Conservation (phyloP, 768 basidiomycete species). For the Suillus cothurnatus region DNA sequence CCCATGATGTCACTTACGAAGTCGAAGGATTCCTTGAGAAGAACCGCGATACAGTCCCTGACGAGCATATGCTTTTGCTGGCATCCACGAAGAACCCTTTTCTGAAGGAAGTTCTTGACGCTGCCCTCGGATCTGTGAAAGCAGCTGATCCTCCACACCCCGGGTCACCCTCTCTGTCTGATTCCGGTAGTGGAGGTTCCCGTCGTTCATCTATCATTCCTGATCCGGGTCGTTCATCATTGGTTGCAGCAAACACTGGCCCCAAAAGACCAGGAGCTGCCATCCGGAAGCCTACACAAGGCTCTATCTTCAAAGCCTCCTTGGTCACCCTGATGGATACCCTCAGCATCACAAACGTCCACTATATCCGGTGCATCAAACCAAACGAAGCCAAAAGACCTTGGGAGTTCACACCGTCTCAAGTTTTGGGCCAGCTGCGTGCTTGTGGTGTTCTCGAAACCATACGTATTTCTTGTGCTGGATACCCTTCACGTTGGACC, state of each 20-base stretch:
- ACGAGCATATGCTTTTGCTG: constrained; percentile 92
- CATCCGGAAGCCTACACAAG: constrained; percentile 93
- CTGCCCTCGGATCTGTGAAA: constrained; percentile 77
- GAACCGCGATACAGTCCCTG: constrained; percentile 97
- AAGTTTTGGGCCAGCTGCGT: constrained; percentile 91
- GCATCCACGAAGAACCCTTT: constrained; percentile 88
- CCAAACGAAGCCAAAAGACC: constrained; percentile 96
- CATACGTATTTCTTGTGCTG: constrained; percentile 97
- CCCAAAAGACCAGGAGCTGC: constrained; percentile 67
- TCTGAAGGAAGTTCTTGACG: constrained; percentile 92
- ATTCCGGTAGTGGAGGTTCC: constrained; percentile 74
- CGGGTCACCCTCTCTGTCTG: constrained; percentile 75
- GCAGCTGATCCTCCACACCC: constrained; percentile 68
- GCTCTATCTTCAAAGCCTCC: constrained; percentile 97
- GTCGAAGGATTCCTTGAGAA: constrained; percentile 99
- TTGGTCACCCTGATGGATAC: constrained; percentile 96
- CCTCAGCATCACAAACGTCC: constrained; percentile 94
- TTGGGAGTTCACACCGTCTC: constrained; percentile 96
- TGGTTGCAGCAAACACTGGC: constrained; percentile 52
- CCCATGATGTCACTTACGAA: constrained; percentile 97
- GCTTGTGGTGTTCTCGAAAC: constrained; percentile 99
- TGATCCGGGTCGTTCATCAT: constrained; percentile 78
- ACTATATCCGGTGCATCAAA: constrained; percentile 99
- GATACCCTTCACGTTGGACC: constrained; percentile 97
- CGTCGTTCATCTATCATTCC: constrained; percentile 85